phyloP scores from a whole-genome alignment of 2,329 filamentous ascomycete species.

The Endothia cerciana region DNA sequence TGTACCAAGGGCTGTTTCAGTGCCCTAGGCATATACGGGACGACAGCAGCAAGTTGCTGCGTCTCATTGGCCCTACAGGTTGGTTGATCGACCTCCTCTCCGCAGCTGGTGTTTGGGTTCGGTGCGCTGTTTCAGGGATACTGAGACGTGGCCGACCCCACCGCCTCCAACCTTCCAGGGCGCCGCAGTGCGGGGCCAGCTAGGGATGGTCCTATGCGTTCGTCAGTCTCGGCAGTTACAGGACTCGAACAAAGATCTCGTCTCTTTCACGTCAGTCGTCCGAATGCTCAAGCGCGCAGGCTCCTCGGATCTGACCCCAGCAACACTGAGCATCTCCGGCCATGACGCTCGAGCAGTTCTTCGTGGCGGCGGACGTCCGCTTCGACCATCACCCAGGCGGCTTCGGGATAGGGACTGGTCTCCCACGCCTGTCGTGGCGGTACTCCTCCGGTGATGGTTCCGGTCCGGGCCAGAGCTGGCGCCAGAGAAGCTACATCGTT shows the following conservation, averaged over 20 bases:
- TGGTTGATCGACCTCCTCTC: neutral
- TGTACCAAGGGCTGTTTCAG: neutral
- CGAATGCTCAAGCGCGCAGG: neutral
- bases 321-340: neutral
- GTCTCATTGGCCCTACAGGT: too few relatives aligned
- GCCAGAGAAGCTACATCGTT: slow-evolving; percentile 25
- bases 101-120: too few relatives aligned
- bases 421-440: slow-evolving; percentile 27
- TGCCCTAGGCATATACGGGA: neutral
- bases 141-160: neutral
- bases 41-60: neutral
- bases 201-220: neutral
- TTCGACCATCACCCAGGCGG: slow-evolving; percentile 29
- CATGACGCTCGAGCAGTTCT: slow-evolving; percentile 14
- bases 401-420: slow-evolving; percentile 23
- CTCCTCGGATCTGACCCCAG: neutral
- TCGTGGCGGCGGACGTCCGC: slow-evolving; percentile 16
- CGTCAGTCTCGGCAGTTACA: neutral
- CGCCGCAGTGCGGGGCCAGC: slow-evolving; percentile 3
- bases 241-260: neutral
- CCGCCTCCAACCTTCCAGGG: neutral
- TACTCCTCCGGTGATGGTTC: slow-evolving; percentile 4
- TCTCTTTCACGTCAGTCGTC: neutral
- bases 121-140: neutral
- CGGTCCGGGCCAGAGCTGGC: slow-evolving; percentile 13